A percentile compares a stretch with the other conserved stretches of the same genome.
Conservation (phyloP, 2,329 filamentous ascomycete species). For the Beauveria sp. region DNA sequence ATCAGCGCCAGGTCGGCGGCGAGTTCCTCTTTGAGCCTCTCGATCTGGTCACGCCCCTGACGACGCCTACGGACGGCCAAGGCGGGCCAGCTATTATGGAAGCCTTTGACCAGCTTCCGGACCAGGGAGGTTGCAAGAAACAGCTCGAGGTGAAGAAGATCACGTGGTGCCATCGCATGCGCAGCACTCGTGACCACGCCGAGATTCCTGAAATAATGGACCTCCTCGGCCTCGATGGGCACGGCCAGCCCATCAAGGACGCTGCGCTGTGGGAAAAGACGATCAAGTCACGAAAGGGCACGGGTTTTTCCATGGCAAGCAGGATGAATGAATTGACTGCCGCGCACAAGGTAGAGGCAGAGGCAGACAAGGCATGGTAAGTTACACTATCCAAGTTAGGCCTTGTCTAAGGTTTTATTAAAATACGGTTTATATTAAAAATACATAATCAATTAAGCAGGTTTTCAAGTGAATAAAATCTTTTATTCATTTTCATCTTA, state of each 20-base stretch:
- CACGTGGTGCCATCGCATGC: conserved; percentile 78
- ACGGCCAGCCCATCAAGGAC: conserved; percentile 30
- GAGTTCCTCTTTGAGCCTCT: conserved; percentile 68
- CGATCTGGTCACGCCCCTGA: conserved; percentile 35
- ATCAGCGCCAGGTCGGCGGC: conserved; percentile 63
- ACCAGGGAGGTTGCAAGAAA: conserved; percentile 17
- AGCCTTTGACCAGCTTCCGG: conserved; percentile 5
- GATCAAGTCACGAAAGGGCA: conserved; percentile 43
- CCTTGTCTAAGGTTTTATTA: no score
- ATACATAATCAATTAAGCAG: no score
- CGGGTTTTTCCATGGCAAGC: conserved; percentile 41
- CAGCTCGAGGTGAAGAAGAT: conserved; percentile 49
- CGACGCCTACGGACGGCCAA: conserved; percentile 33
- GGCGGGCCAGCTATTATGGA: conserved; percentile 16
- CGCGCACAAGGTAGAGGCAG: not conserved
- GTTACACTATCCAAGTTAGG: no score
- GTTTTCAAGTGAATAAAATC: no score
- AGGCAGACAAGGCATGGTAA: no score
- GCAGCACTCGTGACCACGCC: conserved; percentile 67
- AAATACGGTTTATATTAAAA: no score
- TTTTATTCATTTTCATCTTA: no score
- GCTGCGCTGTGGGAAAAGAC: conserved; percentile 40
- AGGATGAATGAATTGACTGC: conserved; percentile 32
- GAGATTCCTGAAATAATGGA: conserved; percentile 61
- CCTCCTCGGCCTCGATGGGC: conserved; percentile 49